A percentile compares a stretch with the other conserved stretches of the same genome.
These are phyloP conservation scores for Singerocomus inundabilis DNA, from an alignment of 1,284 basidiomycete genomes.

Conservation along the genomic window DNA sequence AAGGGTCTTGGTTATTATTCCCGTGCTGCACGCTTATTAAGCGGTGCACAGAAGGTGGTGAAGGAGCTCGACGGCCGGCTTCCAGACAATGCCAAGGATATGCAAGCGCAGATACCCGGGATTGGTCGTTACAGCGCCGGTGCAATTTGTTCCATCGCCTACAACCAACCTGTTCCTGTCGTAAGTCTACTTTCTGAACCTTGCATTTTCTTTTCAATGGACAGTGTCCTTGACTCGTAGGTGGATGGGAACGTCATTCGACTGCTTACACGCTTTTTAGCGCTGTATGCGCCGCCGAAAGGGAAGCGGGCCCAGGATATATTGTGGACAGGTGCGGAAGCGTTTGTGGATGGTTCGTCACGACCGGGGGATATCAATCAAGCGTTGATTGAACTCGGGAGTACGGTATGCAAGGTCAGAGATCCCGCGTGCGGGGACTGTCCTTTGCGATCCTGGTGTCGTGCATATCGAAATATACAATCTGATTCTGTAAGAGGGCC, in stretches of 20 bases:
- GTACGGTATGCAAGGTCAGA: conserved; percentile 85
- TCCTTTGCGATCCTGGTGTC: conserved; percentile 68
- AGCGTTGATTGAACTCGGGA: conserved; percentile 84
- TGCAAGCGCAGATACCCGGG: conserved; percentile 86
- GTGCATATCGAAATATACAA: conserved; percentile 48
- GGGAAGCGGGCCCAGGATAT: conserved; percentile 74
- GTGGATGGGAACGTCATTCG: conserved; percentile 92
- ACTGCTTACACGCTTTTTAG: conserved; percentile 77
- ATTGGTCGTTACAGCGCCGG: conserved; percentile 91
- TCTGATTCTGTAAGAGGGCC: conserved; percentile 4
- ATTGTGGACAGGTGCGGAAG: conserved; percentile 78
- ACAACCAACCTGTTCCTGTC: conserved; percentile 79
- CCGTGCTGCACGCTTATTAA: conserved; percentile 76
- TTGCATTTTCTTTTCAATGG: neutral
- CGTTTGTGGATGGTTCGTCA: conserved; percentile 57
- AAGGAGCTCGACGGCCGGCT: conserved; percentile 66
- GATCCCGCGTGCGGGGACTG: conserved; percentile 74
- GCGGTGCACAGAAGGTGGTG: conserved; percentile 76
- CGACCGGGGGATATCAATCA: conserved; percentile 85
- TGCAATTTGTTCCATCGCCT: conserved; percentile 89
- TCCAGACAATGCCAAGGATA: conserved; percentile 75
- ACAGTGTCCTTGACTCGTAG: conserved; percentile 37
- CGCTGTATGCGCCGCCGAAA: conserved; percentile 79
- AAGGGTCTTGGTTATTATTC: conserved; percentile 92
- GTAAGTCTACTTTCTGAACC: conserved; percentile 44